Evolutionary conservation across 805 yeast species (phyloP).

Genomic region (Suhomyces tanzawaensis): DNA sequence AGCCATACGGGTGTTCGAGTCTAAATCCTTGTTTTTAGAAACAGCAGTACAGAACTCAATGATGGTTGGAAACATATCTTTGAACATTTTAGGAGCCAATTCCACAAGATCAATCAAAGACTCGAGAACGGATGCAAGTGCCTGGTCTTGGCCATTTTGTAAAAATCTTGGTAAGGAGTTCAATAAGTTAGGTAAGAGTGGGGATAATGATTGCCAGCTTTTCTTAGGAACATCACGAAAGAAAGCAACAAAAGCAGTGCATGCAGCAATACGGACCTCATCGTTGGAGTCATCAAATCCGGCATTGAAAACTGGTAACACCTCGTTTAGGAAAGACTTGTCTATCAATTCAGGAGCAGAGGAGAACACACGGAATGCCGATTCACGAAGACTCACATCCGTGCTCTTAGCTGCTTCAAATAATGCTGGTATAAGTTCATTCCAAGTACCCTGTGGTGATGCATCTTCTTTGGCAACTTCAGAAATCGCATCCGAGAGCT

Average conservation of each 20-base stretch:
- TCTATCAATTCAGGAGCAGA: constrained; percentile 78
- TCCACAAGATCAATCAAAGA: constrained; percentile 86
- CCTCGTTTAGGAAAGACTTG: constrained; percentile 49
- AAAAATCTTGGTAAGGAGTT: constrained; percentile 85
- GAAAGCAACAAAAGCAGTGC: constrained; percentile 87
- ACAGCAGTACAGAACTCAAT: constrained; percentile 84
- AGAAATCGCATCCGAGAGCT: constrained; percentile 89
- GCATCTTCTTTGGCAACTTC: constrained; percentile 79
- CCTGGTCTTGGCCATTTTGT: constrained; percentile 72
- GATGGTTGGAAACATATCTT: constrained; percentile 85
- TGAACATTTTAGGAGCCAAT: constrained; percentile 91
- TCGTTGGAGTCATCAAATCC: constrained; percentile 83
- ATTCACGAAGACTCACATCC: constrained; percentile 76
- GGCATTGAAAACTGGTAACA: constrained; percentile 66
- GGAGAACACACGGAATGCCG: constrained; percentile 85
- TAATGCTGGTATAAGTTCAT: constrained; percentile 71
- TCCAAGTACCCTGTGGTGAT: constrained; percentile 60
- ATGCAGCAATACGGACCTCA: constrained; percentile 86
- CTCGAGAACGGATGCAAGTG: constrained; percentile 85
- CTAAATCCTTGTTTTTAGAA: constrained; percentile 76
- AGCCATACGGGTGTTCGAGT: constrained; percentile 73
- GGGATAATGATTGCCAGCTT: constrained; percentile 73
- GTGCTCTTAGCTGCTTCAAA: constrained; percentile 57
- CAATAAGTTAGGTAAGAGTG: constrained; percentile 77
- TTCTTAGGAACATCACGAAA: constrained; percentile 79